Conservation (phyloP, 176 grass and related monocot species). For the Leersia perrieri region DNA sequence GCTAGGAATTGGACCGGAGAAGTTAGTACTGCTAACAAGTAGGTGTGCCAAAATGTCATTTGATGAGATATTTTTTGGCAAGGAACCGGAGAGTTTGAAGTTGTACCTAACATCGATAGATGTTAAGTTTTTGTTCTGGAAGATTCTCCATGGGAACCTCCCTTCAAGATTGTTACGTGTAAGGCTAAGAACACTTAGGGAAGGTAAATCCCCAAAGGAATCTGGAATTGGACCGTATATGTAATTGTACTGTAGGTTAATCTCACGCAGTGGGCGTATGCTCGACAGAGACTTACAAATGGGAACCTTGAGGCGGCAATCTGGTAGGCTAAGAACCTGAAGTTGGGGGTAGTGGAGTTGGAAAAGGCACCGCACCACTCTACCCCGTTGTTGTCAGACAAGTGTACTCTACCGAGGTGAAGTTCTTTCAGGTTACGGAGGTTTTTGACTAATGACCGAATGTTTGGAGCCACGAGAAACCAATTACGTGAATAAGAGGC, state of each 20-base stretch:
- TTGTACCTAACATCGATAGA: conserved; percentile 44
- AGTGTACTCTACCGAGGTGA: conserved; percentile 27
- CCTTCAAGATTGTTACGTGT: conserved; percentile 33
- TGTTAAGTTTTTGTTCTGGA: conserved; percentile 38
- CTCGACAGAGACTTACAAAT: conserved; percentile 21
- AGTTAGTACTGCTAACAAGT: conserved; percentile 41
- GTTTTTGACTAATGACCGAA: conserved; percentile 43
- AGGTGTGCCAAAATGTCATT: conserved; percentile 7
- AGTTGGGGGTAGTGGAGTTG: conserved; percentile 30
- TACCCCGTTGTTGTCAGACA: conserved; percentile 24
- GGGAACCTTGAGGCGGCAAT: conserved; percentile 1
- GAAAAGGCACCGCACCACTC: conserved; percentile 43
- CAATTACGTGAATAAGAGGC: too few species aligned
- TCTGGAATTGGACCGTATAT: conserved; percentile 36
- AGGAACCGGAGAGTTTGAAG: conserved; percentile 19
- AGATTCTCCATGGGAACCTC: conserved; percentile 31
- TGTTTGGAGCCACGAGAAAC: too few species aligned
- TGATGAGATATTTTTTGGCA: conserved; percentile 37
- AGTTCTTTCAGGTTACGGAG: conserved; percentile 44
- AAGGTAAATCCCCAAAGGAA: conserved; percentile 43
- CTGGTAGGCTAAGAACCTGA: conserved; percentile 21
- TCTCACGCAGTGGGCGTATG: conserved; percentile 22
- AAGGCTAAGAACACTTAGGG: conserved; percentile 32
- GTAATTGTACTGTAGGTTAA: conserved; percentile 35
- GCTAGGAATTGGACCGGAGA: conserved; percentile 40